phyloP scores from a whole-genome alignment of 768 basidiomycete genomes.

The Podaxis sp. region DNA sequence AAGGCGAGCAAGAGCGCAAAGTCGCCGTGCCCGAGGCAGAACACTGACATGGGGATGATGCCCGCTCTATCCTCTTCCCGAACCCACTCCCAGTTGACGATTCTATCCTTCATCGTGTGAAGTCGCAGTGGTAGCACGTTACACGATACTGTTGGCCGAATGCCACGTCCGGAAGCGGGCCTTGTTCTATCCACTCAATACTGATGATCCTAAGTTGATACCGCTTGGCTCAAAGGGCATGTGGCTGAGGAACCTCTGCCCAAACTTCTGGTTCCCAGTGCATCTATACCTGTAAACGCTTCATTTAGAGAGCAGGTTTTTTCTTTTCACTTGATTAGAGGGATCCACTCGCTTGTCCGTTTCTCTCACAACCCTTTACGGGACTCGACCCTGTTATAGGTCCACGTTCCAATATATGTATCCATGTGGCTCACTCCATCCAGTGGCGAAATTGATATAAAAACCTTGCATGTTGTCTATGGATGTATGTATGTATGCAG shows the following conservation, averaged over 20 bases:
- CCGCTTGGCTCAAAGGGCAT: background rate
- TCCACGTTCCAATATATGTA: background rate
- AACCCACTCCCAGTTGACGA: background rate
- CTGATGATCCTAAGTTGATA: no score
- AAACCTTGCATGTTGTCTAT: slow-evolving; percentile 11
- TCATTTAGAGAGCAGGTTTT: background rate
- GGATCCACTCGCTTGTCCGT: slow-evolving; percentile 8
- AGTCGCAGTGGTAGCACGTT: background rate
- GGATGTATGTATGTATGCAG: slow-evolving; percentile 7
- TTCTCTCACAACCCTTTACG: background rate
- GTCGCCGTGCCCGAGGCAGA: slow-evolving; percentile 6
- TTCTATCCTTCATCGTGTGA: background rate
- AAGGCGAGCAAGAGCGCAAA: background rate
- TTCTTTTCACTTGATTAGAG: background rate
- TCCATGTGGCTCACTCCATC: background rate
- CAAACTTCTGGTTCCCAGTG: background rate
- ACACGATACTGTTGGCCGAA: no score
- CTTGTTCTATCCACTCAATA: background rate
- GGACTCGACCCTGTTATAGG: background rate
- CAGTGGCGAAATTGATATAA: background rate
- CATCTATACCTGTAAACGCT: background rate
- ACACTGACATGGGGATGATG: background rate
- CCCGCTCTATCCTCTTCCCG: background rate
- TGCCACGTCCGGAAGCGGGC: background rate
- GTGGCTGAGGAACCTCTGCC: background rate